Evolutionary conservation across 2,329 filamentous ascomycete species (phyloP), one percentile per base, ranked within the genome.

Genomic region (Tolypocladium inflatum): DNA sequence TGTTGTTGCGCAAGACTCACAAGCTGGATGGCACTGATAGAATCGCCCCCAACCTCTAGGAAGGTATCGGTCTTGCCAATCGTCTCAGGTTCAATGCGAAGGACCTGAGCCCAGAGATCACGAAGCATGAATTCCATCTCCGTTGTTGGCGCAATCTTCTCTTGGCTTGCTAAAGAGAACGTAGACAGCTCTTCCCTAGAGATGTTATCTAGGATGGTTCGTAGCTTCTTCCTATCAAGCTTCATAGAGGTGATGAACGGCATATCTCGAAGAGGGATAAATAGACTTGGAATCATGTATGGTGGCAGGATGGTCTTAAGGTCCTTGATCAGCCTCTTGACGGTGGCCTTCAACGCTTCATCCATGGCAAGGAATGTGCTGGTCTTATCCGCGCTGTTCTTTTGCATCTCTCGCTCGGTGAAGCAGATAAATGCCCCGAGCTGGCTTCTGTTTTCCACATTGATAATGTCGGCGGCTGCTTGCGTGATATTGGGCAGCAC

Each of bases 211-310:
- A 30, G 26, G 26, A 30, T 30, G 26, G 26, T 30, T 30, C 23
- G 21, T 4, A 61, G 52, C 9, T 30, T 50, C 37, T 60, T 61
- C 17, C 63, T 53, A 43, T 65, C 62, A 1, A 63, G 30, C 57
- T 64, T 65, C 23, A 54, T 55, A 1, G 63, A 63, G 11, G 56
- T 57, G 11, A 61, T 57, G 35, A 61, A 59, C 2, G 63, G 62
- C 50, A 63, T 64, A 6, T 41, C 30, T 2, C 43, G 43, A 21
- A 48, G 26, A 5, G 43, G 43, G 15, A 48, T 48, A 21, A 48
- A 48, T 2, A 17, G 13, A 2, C 13, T 15, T 23, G 43, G 43
- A 5, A 48, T 21, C 43, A 48, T 48, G 15, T 48, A 48, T 1
- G 53, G 39, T 1, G 63, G 63, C 2, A 64, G 5, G 26, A 30